These are phyloP conservation scores for Russula sp. DNA, from an alignment of 768 basidiomycete species.

Conservation along the genomic window DNA sequence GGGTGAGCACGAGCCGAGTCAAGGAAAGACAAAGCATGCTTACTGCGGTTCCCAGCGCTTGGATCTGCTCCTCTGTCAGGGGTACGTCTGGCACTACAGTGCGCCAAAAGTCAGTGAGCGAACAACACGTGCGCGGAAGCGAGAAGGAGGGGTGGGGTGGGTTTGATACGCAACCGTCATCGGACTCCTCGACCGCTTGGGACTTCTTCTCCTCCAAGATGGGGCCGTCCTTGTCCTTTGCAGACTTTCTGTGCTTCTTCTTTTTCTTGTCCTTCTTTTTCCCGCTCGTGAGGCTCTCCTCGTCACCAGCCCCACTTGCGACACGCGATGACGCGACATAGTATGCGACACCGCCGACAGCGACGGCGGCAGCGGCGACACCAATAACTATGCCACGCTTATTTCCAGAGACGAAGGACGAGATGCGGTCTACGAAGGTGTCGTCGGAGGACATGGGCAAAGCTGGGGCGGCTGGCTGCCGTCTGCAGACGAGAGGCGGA, in stretches of 20 bases:
- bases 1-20: neutral
- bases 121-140: conserved; percentile 10
- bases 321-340: conserved; percentile 54
- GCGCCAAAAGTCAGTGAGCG: conserved; percentile 7
- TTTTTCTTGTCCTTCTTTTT: conserved; percentile 47
- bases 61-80: conserved; percentile 49
- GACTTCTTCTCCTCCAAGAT: conserved; percentile 71
- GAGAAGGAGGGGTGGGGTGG: neutral
- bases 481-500: neutral
- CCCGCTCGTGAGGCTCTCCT: conserved; percentile 25
- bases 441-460: conserved; percentile 28
- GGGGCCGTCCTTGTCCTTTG: conserved; percentile 59
- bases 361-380: conserved; percentile 61
- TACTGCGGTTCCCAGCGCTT: conserved; percentile 52
- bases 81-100: conserved; percentile 33
- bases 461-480: neutral
- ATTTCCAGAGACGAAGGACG: conserved; percentile 67
- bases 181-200: conserved; percentile 28
- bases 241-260: conserved; percentile 39
- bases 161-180: conserved; percentile 21
- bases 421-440: conserved; percentile 52
- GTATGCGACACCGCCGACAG: conserved; percentile 70
- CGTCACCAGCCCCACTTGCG: conserved; percentile 24
- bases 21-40: neutral
- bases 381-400: conserved; percentile 68